Evolutionary conservation across 345 rosid genomes (phyloP).

Genomic region (Citrus mangshanensis): DNA sequence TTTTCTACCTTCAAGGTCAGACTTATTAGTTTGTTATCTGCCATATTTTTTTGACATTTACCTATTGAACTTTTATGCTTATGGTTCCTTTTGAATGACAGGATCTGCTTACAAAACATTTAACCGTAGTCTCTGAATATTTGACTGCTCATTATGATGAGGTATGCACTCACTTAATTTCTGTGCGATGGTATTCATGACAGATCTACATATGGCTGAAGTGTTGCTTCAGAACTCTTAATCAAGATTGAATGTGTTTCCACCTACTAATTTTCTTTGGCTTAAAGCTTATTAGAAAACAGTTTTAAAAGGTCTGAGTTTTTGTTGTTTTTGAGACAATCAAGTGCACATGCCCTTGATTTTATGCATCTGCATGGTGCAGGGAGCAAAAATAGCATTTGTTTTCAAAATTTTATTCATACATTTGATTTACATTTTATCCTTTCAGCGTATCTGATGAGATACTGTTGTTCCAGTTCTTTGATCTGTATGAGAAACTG

Average conservation of each 20-base stretch:
- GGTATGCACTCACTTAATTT: constrained; percentile 41
- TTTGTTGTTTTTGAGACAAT: not conserved
- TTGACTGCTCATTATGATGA: constrained; percentile 78
- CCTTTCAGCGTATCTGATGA: constrained; percentile 22
- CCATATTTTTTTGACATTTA: constrained; percentile 8
- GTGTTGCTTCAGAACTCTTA: not conserved
- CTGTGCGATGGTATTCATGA: not conserved
- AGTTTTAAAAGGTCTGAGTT: not conserved
- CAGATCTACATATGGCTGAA: not conserved
- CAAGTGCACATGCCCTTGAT: not conserved
- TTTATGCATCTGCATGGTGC: not conserved
- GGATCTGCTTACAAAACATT: constrained; percentile 95
- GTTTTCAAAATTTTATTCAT: not conserved
- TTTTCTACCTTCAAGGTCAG: constrained; percentile 95
- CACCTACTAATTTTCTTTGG: not conserved
- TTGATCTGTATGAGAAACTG: constrained; percentile 75
- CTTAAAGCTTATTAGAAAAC: not conserved
- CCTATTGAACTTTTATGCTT: constrained; percentile 9
- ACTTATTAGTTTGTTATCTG: constrained; percentile 10
- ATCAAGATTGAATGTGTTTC: constrained; percentile 3
- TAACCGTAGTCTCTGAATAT: constrained; percentile 64
- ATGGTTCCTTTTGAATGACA: constrained; percentile 28
- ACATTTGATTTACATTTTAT: not conserved
- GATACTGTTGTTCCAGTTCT: constrained; percentile 66
- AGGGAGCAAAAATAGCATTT: not conserved